Conservation (phyloP, 2,329 filamentous ascomycete genomes). For the Chrysoporthe deuterocubensis region DNA sequence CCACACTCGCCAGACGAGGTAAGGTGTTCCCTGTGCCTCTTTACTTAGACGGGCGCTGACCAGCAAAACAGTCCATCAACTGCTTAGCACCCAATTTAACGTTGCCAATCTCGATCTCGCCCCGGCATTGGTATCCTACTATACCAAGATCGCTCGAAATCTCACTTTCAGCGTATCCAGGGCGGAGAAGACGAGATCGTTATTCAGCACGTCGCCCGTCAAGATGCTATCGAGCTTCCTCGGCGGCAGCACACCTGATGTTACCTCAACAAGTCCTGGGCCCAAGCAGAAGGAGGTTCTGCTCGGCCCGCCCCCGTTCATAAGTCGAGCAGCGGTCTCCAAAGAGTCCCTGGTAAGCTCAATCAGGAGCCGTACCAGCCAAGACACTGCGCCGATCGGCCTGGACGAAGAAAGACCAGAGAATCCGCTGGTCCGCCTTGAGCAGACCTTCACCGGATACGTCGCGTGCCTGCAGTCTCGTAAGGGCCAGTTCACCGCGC, state of each 20-base stretch:
- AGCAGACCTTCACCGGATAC: constrained; percentile 85
- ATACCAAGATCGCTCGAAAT: constrained; percentile 75
- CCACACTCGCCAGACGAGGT: constrained; percentile 76
- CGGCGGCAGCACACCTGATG: constrained; percentile 58
- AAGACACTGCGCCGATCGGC: constrained; percentile 46
- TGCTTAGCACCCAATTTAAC: constrained; percentile 72
- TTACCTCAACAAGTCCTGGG: constrained; percentile 38
- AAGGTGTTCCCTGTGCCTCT: constrained; percentile 39
- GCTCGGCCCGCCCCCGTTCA: constrained; percentile 25
- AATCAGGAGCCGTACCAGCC: constrained; percentile 52
- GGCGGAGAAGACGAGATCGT: constrained; percentile 67
- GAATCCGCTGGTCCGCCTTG: constrained; percentile 73
- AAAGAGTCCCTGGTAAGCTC: constrained; percentile 58
- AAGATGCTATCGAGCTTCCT: constrained; percentile 88
- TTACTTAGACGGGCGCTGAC: constrained; percentile 38
- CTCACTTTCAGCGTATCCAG: constrained; percentile 64
- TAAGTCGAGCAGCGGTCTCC: constrained; percentile 33
- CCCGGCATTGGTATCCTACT: constrained; percentile 73
- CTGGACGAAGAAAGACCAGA: constrained; percentile 58
- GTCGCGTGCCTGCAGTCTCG: constrained; percentile 80
- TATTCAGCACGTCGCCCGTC: constrained; percentile 82
- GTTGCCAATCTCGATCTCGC: constrained; percentile 67
- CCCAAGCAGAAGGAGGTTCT: constrained; percentile 46
- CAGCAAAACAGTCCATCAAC: constrained; percentile 63
- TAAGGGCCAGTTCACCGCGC: constrained; percentile 84